Evolutionary conservation across 495 filamentous ascomycete genomes (phyloP).

Genomic region (Delitschia confertaspora): DNA sequence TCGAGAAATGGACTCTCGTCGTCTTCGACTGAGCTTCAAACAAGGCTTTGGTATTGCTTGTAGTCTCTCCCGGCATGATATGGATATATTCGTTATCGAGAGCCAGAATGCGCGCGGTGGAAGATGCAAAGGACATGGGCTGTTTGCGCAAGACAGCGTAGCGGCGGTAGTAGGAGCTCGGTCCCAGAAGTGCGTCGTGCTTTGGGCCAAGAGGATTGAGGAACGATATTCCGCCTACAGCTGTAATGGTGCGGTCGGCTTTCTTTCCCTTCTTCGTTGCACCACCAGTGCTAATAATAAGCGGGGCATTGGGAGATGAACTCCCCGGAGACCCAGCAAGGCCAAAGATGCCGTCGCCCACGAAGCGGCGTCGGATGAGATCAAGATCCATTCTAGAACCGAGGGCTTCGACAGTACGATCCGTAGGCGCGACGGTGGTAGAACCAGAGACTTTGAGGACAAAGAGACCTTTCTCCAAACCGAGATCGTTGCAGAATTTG

Average conservation of each 20-base stretch:
- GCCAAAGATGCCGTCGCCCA: slow-evolving; percentile 65
- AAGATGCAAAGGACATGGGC: slow-evolving; percentile 82
- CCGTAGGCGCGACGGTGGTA: slow-evolving; percentile 71
- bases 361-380: slow-evolving; percentile 75
- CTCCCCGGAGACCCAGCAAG: slow-evolving; percentile 73
- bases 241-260: slow-evolving; percentile 14
- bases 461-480: slow-evolving; percentile 81
- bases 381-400: slow-evolving; percentile 79
- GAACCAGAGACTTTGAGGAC: slow-evolving; percentile 80
- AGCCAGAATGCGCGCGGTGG: slow-evolving; percentile 71
- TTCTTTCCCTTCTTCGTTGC: slow-evolving; percentile 57
- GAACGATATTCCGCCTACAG: not conserved
- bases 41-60: slow-evolving; percentile 31
- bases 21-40: slow-evolving; percentile 55
- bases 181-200: slow-evolving; percentile 52
- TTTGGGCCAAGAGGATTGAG: slow-evolving; percentile 73
- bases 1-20: slow-evolving; percentile 83
- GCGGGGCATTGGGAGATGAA: slow-evolving; percentile 66
- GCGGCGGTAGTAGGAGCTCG: slow-evolving; percentile 65
- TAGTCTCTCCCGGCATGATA: slow-evolving; percentile 65
- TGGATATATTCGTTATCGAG: slow-evolving; percentile 96
- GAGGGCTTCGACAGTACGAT: slow-evolving; percentile 82
- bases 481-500: slow-evolving; percentile 77
- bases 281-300: slow-evolving; percentile 53
- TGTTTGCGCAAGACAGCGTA: slow-evolving; percentile 91